These are phyloP conservation scores for Paxillus involutus DNA, from an alignment of 768 basidiomycete genomes.

Conservation along the genomic window DNA sequence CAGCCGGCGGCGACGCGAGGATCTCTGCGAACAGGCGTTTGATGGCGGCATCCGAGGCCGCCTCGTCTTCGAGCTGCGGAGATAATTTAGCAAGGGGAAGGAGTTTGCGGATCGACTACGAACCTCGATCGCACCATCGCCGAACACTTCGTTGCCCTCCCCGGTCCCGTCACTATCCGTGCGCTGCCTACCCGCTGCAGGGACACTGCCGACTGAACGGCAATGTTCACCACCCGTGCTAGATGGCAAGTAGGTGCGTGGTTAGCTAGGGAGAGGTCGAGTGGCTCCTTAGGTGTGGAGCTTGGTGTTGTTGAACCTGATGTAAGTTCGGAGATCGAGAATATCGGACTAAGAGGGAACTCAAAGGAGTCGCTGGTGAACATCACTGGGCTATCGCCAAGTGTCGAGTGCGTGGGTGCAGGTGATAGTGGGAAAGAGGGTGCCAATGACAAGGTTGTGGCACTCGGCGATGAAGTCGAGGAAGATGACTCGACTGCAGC, in stretches of 20 bases:
- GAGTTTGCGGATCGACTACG: constrained; percentile 19
- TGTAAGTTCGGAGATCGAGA: constrained; percentile 36
- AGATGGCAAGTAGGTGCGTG: constrained; percentile 88
- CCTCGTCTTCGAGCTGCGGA: constrained; percentile 48
- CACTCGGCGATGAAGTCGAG: constrained; percentile 21
- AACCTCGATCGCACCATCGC: constrained; percentile 35
- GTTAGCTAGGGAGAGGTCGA: constrained; percentile 34
- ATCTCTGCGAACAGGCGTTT: constrained; percentile 35
- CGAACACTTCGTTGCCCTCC: constrained; percentile 17
- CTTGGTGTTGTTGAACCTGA: constrained; percentile 30
- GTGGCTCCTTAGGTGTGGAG: constrained; percentile 20
- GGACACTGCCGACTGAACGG: constrained; percentile 59
- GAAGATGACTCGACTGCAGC: constrained; percentile 22
- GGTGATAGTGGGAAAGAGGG: constrained; percentile 41
- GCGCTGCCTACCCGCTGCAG: constrained; percentile 87
- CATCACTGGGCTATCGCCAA: constrained; percentile 32
- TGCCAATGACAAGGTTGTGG: constrained; percentile 31
- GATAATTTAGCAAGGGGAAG: constrained; percentile 19
- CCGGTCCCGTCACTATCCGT: constrained; percentile 28
- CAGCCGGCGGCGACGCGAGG: constrained; percentile 34
- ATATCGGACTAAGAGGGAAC: constrained; percentile 38
- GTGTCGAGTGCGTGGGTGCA: constrained; percentile 41
- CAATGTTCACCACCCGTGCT: constrained; percentile 95
- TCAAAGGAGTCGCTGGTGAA: constrained; percentile 27
- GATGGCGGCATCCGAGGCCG: constrained; percentile 40